A percentile compares a stretch with the other conserved stretches of the same genome.
Conservation (phyloP, 1,139 yeast species). For the Kodamaea arcana region DNA sequence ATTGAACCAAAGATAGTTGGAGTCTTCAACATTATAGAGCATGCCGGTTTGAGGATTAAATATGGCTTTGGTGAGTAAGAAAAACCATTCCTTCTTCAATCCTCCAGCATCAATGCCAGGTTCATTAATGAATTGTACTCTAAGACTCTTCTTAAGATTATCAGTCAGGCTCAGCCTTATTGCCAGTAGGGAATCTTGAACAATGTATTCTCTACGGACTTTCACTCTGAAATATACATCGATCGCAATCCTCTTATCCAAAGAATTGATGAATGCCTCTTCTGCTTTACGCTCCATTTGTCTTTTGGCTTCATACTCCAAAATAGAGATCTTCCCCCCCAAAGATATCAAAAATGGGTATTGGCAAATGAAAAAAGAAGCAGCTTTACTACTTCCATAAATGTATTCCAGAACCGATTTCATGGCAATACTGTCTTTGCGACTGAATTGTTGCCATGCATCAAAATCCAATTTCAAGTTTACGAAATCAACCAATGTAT, state of each 20-base stretch:
- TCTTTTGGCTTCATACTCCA: slow-evolving; percentile 78
- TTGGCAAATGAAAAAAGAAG: slow-evolving; percentile 62
- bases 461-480: slow-evolving; percentile 78
- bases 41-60: slow-evolving; percentile 66
- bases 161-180: slow-evolving; percentile 49
- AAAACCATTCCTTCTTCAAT: slow-evolving; percentile 87
- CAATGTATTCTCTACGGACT: slow-evolving; percentile 63
- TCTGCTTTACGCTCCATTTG: slow-evolving; percentile 88
- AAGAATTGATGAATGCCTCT: slow-evolving; percentile 76
- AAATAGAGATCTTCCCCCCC: slow-evolving; percentile 74
- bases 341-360: slow-evolving; percentile 79
- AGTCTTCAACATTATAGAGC: slow-evolving; percentile 61
- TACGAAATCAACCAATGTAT: slow-evolving; percentile 75
- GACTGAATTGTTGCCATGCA: slow-evolving; percentile 57
- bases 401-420: slow-evolving; percentile 44
- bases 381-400: slow-evolving; percentile 27
- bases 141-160: slow-evolving; percentile 69
- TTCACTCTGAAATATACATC: slow-evolving; percentile 66
- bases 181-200: slow-evolving; percentile 71
- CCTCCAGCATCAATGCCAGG: slow-evolving; percentile 98
- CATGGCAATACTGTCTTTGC: slow-evolving; percentile 18
- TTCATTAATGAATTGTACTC: slow-evolving; percentile 77
- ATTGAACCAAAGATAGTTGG: slow-evolving; percentile 74
- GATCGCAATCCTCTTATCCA: slow-evolving; percentile 56
- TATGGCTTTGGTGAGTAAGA: slow-evolving; percentile 62